A percentile compares a stretch with the other conserved stretches of the same genome.
Conservation (phyloP, 192 early-diverging fungal species). For the Entomortierella beljakovae region DNA sequence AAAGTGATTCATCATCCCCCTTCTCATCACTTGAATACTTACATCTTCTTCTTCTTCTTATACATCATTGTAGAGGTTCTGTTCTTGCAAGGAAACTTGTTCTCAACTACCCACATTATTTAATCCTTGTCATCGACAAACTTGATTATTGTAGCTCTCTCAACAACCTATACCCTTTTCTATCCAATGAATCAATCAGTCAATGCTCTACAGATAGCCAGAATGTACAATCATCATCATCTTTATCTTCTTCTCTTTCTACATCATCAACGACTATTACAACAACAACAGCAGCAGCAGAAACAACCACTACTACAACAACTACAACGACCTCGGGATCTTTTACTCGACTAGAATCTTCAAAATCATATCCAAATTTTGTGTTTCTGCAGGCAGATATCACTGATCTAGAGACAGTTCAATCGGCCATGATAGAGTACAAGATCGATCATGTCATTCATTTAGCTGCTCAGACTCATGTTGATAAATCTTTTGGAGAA, state of each 20-base stretch:
- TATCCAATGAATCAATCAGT: background rate
- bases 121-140: constrained; percentile 76
- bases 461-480: constrained; percentile 85
- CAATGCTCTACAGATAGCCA: too few species aligned
- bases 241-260: too few species aligned
- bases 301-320: background rate
- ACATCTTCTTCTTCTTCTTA: constrained; percentile 1
- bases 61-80: constrained; percentile 62
- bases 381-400: constrained; percentile 69
- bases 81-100: constrained; percentile 73
- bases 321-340: background rate
- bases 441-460: constrained; percentile 80
- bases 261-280: background rate
- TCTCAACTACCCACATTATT: constrained; percentile 74
- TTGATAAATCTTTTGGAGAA: constrained; percentile 88
- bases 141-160: constrained; percentile 83
- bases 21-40: background rate
- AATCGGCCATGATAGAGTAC: constrained; percentile 72
- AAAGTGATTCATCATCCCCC: background rate
- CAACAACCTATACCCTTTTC: constrained; percentile 61
- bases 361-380: constrained; percentile 25
- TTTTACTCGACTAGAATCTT: background rate
- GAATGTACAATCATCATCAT: too few species aligned
- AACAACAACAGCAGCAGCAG: background rate
- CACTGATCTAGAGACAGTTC: constrained; percentile 70